Evolutionary conservation across 2,329 filamentous ascomycete genomes (phyloP).

Genomic region (Botryotinia narcissicola): DNA sequence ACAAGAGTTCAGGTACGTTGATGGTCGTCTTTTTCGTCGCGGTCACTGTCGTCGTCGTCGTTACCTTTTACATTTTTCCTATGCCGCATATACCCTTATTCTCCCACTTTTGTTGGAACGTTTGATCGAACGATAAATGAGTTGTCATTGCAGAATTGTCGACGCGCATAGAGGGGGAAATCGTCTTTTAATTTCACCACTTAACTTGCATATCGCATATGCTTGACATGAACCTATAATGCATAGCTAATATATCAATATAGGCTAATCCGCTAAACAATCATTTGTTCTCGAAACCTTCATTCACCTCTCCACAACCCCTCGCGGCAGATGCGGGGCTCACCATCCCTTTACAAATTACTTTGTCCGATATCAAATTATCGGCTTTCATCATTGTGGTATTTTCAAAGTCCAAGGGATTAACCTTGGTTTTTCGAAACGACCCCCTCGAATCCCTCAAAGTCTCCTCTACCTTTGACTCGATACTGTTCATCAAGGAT

Average conservation of each 20-base stretch:
- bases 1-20: slow-evolving; percentile 81
- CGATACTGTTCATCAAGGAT: slow-evolving; percentile 95
- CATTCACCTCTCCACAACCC: slow-evolving; percentile 89
- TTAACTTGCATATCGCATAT: neutral
- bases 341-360: slow-evolving; percentile 97
- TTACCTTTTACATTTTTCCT: slow-evolving; percentile 8
- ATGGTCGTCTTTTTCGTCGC: slow-evolving; percentile 30
- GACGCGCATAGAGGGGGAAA: slow-evolving; percentile 5
- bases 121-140: neutral
- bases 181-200: neutral
- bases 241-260: slow-evolving; percentile 50
- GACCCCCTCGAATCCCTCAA: slow-evolving; percentile 97
- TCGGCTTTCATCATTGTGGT: slow-evolving; percentile 97
- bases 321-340: slow-evolving; percentile 86
- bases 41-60: neutral
- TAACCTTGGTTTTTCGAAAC: slow-evolving; percentile 96
- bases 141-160: slow-evolving; percentile 13
- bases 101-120: slow-evolving; percentile 10
- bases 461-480: slow-evolving; percentile 98
- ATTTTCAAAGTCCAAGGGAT: slow-evolving; percentile 94
- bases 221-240: slow-evolving; percentile 35
- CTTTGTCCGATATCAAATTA: slow-evolving; percentile 89
- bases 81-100: neutral
- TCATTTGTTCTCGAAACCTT: slow-evolving; percentile 85
- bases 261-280: slow-evolving; percentile 95